Base-by-base conservation (phyloP, 129 eudicot genomes). In the Flaveria ramosissima region DNA sequence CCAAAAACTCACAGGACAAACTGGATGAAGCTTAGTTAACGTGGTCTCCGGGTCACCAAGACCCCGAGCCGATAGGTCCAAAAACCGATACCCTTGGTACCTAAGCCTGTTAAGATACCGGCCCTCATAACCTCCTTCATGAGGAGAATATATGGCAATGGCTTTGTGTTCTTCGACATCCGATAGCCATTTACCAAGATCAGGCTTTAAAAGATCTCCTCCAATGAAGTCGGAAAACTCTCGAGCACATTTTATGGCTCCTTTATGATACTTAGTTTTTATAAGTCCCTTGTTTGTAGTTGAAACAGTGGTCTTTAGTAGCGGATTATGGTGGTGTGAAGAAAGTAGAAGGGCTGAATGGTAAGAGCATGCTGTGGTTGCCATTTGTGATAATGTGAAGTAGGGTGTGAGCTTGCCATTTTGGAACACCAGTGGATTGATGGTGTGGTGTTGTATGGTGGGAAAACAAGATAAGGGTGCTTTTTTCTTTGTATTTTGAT, bases 81-180 rank as follows among this genome's bases (percentile, higher is more conserved):
- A 83, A 79, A 90, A 88, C 41, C 78, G 86, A 76, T 90, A 93
- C 20, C 98, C 98, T 80, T 90, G 86, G 73, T 90, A 88, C 72
- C 89, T 77, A 12, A 93, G 89, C 27, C 89, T 84, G 78, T 80
- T 93, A 26, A 93, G 86, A 70, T 93, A 93, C 46, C 98, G 85
- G 6, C 98, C 98, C 76, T 93, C 96, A 20, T 93, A 93, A 11
- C 98, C 98, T 0, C 98, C 98, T 73, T 93, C 98, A 32, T 90
- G 98, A 9, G 98, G 98, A 42, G 97, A 63, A 74, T 93, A 93
- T 13, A 90, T 93, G 20, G 98, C 98, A 46, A 93, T 47, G 42
- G 98, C 85, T 77, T 93, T 93, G 80, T 93, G 96, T 77, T 93
- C 98, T 85, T 93, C 98, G 30, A 93, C 98, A 41, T 93, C 97